Percentiles rank a stretch among this genome's conserved stretches.
Evolutionary conservation across 2,329 filamentous ascomycete species (phyloP).

Genomic region (Colletotrichum abscissum): DNA sequence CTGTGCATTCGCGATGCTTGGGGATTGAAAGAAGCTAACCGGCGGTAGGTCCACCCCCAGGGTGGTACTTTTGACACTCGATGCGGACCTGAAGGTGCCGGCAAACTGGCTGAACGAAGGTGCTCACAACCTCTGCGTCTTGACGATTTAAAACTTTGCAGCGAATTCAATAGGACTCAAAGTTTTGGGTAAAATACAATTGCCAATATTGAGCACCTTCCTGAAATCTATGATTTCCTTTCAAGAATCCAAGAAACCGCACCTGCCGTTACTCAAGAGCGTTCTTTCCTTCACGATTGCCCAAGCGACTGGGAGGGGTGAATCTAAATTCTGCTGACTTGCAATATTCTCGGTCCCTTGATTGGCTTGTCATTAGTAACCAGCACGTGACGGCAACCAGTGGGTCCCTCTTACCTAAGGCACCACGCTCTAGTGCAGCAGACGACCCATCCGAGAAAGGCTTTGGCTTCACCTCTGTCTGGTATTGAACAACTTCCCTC

Average conservation of each 20-base stretch:
- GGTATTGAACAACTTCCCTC: slow-evolving; percentile 37
- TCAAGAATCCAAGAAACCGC: neutral
- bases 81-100: neutral
- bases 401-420: slow-evolving; percentile 26
- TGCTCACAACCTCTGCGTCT: neutral
- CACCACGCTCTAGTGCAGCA: neutral
- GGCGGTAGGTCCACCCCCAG: slow-evolving; percentile 7
- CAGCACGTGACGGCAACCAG: slow-evolving; percentile 13
- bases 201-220: neutral
- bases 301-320: slow-evolving; percentile 2
- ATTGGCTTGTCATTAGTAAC: neutral
- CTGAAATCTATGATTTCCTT: neutral
- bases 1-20: slow-evolving; percentile 29
- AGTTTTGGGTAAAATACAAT: neutral
- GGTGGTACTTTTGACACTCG: neutral
- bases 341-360: slow-evolving; percentile 10
- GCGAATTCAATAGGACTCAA: neutral
- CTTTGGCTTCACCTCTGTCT: slow-evolving; percentile 33
- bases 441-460: slow-evolving; percentile 34
- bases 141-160: neutral
- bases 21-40: slow-evolving; percentile 33
- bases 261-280: neutral
- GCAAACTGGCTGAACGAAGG: neutral
- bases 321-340: slow-evolving; percentile 28
- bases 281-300: neutral